phyloP scores from a whole-genome alignment of 129 eudicot genomes.

The sunflower (Helianthus annuus) region HanXRQr2.0-SUNRISE NC_035447.2:151611069-151611568 shows the following conservation, averaged over 20 bases:
- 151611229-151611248: neutral
- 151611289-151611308: neutral
- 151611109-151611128: neutral
- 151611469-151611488: too few species aligned
- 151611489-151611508: neutral
- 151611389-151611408: neutral
- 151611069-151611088: neutral
- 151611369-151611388: neutral
- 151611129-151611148: neutral
- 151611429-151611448: neutral
- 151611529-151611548: too few species aligned
- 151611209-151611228: constrained; percentile 10
- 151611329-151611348: constrained; percentile 7
- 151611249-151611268: neutral
- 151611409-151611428: neutral
- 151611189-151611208: constrained; percentile 5
- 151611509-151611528: too few species aligned
- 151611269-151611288: neutral
- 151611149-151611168: constrained; percentile 10
- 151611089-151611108: neutral
- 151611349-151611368: neutral
- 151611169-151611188: constrained; percentile 10
- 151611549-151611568: too few species aligned
- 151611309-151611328: neutral
- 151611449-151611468: too few species aligned